Conservation (phyloP, 768 basidiomycete genomes). For the Phaffia australis region DNA sequence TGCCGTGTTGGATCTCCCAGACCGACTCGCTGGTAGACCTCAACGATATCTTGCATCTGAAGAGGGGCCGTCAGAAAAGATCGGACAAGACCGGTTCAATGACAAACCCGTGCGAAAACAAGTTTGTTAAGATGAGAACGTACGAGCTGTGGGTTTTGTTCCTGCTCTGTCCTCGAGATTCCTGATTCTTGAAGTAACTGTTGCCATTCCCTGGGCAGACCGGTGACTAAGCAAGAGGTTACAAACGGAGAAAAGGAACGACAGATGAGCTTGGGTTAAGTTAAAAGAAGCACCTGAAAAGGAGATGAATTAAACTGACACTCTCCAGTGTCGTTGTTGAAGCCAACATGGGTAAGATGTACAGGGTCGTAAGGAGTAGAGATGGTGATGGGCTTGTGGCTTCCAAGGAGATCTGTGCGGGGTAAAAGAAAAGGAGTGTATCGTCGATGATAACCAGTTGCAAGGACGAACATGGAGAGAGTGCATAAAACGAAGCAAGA, state of each 20-base stretch:
- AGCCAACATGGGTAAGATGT: slow-evolving; percentile 97
- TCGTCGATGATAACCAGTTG: background rate
- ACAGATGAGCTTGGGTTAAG: no score
- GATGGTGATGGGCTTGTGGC: slow-evolving; percentile 51
- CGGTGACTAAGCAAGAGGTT: slow-evolving; percentile 39
- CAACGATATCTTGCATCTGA: slow-evolving; percentile 79
- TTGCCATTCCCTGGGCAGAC: slow-evolving; percentile 98
- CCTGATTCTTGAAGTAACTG: slow-evolving; percentile 89
- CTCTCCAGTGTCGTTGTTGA: slow-evolving; percentile 96
- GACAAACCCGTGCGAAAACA: background rate
- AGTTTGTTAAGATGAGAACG: slow-evolving; percentile 23
- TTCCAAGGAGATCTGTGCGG: slow-evolving; percentile 23
- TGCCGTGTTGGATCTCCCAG: slow-evolving; percentile 19
- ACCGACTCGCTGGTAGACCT: slow-evolving; percentile 65
- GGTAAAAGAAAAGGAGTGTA: background rate
- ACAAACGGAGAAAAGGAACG: no score
- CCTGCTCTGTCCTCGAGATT: slow-evolving; percentile 86
- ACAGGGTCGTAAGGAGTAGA: slow-evolving; percentile 98
- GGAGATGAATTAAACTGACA: slow-evolving; percentile 38
- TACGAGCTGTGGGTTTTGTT: slow-evolving; percentile 93
- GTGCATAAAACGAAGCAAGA: background rate
- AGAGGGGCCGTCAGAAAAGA: background rate
- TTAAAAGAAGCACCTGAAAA: no score
- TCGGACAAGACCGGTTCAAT: background rate
- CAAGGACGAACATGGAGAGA: background rate